Percentiles rank a stretch among this genome's conserved stretches.
Evolutionary conservation across 2,329 filamentous ascomycete species (phyloP).

Genomic region (Clonostachys byssicola): DNA sequence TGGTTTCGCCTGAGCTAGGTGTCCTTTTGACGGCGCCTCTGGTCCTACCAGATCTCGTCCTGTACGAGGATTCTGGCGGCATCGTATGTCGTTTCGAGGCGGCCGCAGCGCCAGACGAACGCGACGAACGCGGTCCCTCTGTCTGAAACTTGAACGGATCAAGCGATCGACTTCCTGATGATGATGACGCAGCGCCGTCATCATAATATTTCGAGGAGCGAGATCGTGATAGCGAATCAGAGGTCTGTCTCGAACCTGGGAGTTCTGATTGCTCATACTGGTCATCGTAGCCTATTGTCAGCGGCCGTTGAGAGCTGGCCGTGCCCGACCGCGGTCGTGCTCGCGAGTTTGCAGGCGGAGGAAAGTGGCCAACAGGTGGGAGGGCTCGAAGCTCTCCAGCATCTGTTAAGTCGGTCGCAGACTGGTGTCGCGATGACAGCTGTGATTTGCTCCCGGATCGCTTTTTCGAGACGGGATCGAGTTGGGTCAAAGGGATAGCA

Average conservation of each 20-base stretch:
- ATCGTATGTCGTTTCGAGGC: constrained; percentile 25
- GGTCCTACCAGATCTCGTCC: constrained; percentile 23
- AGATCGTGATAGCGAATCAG: constrained; percentile 31
- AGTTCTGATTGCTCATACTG: constrained; percentile 7
- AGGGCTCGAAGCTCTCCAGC: constrained; percentile 26
- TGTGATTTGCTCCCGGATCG: constrained; percentile 18
- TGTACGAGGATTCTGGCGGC: constrained; percentile 10
- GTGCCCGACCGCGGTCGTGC: constrained; percentile 36
- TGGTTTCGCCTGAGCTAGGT: constrained; percentile 21
- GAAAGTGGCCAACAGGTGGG: constrained; percentile 47
- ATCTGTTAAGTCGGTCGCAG: constrained; percentile 28
- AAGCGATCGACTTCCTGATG: constrained; percentile 16
- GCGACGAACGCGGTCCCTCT: constrained; percentile 31
- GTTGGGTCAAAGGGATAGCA: constrained; percentile 47
- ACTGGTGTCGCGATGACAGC: constrained; percentile 29
- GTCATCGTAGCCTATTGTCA: constrained; percentile 23
- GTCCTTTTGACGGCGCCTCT: constrained; percentile 13
- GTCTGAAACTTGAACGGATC: constrained; percentile 53
- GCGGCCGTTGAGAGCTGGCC: constrained; percentile 29
- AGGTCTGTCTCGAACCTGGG: constrained; percentile 28
- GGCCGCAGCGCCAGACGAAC: constrained; percentile 21
- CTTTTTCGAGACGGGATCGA: constrained; percentile 36
- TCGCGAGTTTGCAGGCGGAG: constrained; percentile 36
- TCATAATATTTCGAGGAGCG: constrained; percentile 23
- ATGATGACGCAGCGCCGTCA: constrained; percentile 22